These are phyloP conservation scores for Leccinum angustisporum DNA, from an alignment of 1,284 basidiomycete species.

Conservation along the genomic window DNA sequence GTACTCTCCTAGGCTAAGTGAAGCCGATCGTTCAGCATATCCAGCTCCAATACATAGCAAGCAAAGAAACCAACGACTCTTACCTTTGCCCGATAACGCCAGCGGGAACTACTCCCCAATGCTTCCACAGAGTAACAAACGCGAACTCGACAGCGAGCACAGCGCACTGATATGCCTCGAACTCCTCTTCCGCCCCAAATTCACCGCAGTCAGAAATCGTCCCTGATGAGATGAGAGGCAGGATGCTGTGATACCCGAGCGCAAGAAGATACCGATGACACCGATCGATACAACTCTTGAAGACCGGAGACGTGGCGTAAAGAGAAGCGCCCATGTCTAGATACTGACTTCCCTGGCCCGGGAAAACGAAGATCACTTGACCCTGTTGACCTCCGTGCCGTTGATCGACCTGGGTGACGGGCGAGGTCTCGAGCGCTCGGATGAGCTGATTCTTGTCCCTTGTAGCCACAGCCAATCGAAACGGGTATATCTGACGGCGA, in stretches of 20 bases:
- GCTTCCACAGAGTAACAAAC: conserved; percentile 58
- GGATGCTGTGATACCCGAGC: conserved; percentile 51
- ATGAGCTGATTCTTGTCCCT: conserved; percentile 44
- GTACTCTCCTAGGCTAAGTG: conserved; percentile 65
- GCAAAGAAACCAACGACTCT: conserved; percentile 14
- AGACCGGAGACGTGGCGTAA: conserved; percentile 47
- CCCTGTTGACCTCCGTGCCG: conserved; percentile 18
- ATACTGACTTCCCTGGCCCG: conserved; percentile 70
- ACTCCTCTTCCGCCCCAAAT: conserved; percentile 29
- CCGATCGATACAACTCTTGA: conserved; percentile 51
- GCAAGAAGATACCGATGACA: conserved; percentile 52
- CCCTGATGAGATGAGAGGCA: conserved; percentile 42
- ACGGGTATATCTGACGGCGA: conserved; percentile 54
- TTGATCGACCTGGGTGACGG: conserved; percentile 32
- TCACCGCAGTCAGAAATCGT: background rate
- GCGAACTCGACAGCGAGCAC: conserved; percentile 62
- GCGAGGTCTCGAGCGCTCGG: conserved; percentile 40
- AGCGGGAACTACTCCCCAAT: conserved; percentile 59
- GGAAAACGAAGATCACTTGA: conserved; percentile 60
- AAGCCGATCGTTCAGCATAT: background rate
- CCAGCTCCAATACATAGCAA: background rate
- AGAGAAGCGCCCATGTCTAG: conserved; percentile 60
- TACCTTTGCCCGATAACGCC: conserved; percentile 70
- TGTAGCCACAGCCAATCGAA: conserved; percentile 51
- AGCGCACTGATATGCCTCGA: conserved; percentile 54